phyloP scores from a whole-genome alignment of 352 stramenopile genomes.

The Thalassiosira sp. region DNA sequence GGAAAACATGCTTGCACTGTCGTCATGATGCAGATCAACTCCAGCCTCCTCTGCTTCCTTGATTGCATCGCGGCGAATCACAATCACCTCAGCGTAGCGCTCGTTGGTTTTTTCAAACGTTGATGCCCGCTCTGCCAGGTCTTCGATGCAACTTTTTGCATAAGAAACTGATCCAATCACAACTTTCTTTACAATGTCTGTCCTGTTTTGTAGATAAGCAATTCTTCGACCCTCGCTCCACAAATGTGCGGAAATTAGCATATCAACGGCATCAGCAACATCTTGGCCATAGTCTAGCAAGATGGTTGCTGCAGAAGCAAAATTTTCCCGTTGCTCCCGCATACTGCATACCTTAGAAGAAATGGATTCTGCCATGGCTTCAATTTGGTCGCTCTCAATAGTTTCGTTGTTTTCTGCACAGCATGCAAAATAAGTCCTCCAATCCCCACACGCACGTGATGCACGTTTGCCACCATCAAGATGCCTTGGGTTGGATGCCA shows the following conservation, averaged over 20 bases:
- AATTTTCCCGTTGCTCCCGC: slow-evolving; percentile 43
- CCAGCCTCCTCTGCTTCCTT: slow-evolving; percentile 33
- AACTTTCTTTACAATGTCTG: slow-evolving; percentile 68
- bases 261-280: slow-evolving; percentile 66
- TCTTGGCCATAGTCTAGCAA: slow-evolving; percentile 78
- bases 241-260: slow-evolving; percentile 68
- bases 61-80: slow-evolving; percentile 70
- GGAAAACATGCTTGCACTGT: slow-evolving; percentile 78
- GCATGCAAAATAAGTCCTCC: slow-evolving; percentile 72
- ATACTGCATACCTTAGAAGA: slow-evolving; percentile 38
- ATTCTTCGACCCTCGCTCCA: slow-evolving; percentile 75
- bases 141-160: slow-evolving; percentile 58
- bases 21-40: slow-evolving; percentile 51
- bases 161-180: slow-evolving; percentile 63
- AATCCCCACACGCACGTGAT: slow-evolving; percentile 62
- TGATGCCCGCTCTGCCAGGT: slow-evolving; percentile 61
- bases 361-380: slow-evolving; percentile 40
- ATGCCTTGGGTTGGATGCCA: slow-evolving; percentile 57
- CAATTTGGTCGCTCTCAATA: slow-evolving; percentile 53
- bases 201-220: slow-evolving; percentile 41
- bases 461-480: slow-evolving; percentile 68
- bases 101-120: slow-evolving; percentile 62
- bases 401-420: slow-evolving; percentile 37
- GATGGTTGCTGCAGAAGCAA: slow-evolving; percentile 68
- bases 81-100: slow-evolving; percentile 72